Conservation (phyloP, 306 rosid genomes). For the Vigna hirtella region DNA sequence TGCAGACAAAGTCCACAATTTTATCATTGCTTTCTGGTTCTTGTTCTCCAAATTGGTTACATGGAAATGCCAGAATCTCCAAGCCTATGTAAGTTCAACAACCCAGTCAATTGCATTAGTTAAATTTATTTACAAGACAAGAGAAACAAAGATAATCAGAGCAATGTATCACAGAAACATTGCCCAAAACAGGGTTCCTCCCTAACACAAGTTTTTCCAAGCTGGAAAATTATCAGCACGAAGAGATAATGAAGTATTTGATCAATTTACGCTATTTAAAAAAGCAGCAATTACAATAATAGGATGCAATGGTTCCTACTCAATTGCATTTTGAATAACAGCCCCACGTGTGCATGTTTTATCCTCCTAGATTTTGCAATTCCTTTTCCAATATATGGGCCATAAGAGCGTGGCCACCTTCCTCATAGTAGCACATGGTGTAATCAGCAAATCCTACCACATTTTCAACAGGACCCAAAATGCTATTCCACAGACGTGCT, state of each 20-base stretch:
- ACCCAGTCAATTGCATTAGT: slow-evolving; percentile 19
- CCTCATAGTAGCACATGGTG: too few species aligned
- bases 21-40: slow-evolving; percentile 77
- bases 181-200: slow-evolving; percentile 2
- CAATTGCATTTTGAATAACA: too few species aligned
- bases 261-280: not conserved
- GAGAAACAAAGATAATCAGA: not conserved
- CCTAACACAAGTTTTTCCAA: not conserved
- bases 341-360: too few species aligned
- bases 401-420: too few species aligned
- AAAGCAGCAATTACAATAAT: too few species aligned
- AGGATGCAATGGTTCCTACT: too few species aligned
- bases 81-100: slow-evolving; percentile 50
- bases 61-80: slow-evolving; percentile 76
- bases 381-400: too few species aligned
- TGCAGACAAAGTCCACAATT: slow-evolving; percentile 74
- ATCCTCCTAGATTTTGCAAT: too few species aligned
- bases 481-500: too few species aligned
- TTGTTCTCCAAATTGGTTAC: slow-evolving; percentile 71
- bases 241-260: not conserved
- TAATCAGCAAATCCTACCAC: too few species aligned
- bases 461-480: too few species aligned
- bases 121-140: not conserved
- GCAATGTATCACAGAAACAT: not conserved
- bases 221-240: not conserved